Evolutionary conservation across 345 rosid genomes (phyloP).

Genomic region (Carallia brachiata): DNA sequence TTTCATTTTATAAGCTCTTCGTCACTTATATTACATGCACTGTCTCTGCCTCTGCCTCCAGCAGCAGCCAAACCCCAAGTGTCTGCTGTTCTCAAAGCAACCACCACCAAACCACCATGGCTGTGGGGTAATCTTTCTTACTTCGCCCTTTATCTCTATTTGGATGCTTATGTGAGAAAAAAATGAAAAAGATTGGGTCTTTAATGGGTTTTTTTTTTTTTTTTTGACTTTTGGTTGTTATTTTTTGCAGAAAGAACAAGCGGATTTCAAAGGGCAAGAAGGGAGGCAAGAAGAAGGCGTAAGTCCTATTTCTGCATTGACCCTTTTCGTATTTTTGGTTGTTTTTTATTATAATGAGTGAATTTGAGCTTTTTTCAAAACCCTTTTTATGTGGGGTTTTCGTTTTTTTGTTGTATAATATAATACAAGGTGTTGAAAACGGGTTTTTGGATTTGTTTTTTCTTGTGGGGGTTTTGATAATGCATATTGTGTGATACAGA

Average conservation of each 20-base stretch:
- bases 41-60: not conserved
- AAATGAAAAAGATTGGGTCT: not conserved
- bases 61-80: too few species aligned
- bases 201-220: not conserved
- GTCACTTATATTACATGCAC: not conserved
- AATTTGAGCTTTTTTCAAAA: too few species aligned
- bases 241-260: slow-evolving; percentile 45
- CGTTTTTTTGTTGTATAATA: too few species aligned
- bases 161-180: too few species aligned
- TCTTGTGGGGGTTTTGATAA: not conserved
- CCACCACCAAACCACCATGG: too few species aligned
- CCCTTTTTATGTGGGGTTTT: too few species aligned
- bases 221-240: too few species aligned
- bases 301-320: slow-evolving; percentile 2
- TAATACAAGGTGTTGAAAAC: too few species aligned
- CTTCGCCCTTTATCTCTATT: too few species aligned
- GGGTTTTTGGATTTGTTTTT: not conserved
- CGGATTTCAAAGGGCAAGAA: slow-evolving; percentile 57
- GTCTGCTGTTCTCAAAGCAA: too few species aligned
- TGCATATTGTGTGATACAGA: slow-evolving; percentile 18
- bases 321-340: not conserved
- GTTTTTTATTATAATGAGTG: not conserved
- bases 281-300: slow-evolving; percentile 63
- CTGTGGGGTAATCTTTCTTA: too few species aligned
- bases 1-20: not conserved